Base-by-base conservation (phyloP, 352 stramenopile genomes). In the Peronospora farinosa region DNA sequence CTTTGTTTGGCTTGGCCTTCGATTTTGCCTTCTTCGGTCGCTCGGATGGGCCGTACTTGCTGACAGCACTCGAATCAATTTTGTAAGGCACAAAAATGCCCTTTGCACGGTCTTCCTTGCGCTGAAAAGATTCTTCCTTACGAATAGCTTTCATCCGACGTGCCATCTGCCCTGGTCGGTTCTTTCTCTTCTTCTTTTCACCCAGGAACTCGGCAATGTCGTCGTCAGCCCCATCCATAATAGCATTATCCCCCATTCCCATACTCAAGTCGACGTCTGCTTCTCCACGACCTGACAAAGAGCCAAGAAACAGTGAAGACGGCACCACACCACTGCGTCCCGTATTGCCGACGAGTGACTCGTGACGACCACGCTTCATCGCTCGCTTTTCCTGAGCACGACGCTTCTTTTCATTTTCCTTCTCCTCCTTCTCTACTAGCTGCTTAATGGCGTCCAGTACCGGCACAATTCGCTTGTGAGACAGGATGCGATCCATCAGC, bases 151-250 rank as follows among this genome's bases (percentile, higher is more conserved):
- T 88, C 56, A 88, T 79, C 1, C 79, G 74, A 49, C 82, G 77
- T n/a, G 82, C 82, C 45, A 75, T 75, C 40, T 92, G 82, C 15
- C 82, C 82, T 6, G 78, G 51, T 12, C 82, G 78, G 56, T 92
- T 92, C 58, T 92, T 92, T 45, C 71, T 84, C 69, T 88, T 88
- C 59, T 89, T 88, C 42, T 77, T 88, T 54, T 92, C 82, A 23
- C 82, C 82, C 41, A 92, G 47, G 40, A 92, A 90, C 48, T 90
- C 82, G 27, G 82, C 82, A 51, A 92, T 89, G 30, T 90, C 82
- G 46, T 89, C 78, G 19, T 88, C 72, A 0, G 67, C 76, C 11
- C 65, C 70, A 47, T 63, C 67, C 67, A 86, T 80, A 2, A 51
- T 51, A 4, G 48, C 57, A 11, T 70, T 55, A 21, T 48, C 56